These are phyloP conservation scores for Penicillium polonicum DNA, from an alignment of 2,329 filamentous ascomycete genomes.

Conservation along the genomic window DNA sequence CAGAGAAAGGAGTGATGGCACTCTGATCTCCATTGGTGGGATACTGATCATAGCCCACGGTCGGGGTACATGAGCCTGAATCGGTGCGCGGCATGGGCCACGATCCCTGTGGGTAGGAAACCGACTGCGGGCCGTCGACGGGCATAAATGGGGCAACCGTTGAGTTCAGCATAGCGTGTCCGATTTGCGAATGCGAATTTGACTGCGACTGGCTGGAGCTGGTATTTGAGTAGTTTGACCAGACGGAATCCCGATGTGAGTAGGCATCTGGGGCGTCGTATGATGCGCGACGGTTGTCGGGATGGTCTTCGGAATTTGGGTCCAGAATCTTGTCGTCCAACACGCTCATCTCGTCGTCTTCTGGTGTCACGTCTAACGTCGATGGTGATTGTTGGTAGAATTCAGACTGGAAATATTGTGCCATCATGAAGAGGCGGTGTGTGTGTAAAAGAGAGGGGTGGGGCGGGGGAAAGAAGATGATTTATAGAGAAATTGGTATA, in stretches of 20 bases:
- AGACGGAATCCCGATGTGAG: slow-evolving; percentile 53
- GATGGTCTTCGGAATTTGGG: slow-evolving; percentile 50
- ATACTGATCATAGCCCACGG: slow-evolving; percentile 67
- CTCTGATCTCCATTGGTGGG: slow-evolving; percentile 52
- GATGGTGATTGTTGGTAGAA: slow-evolving; percentile 47
- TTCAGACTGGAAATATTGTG: slow-evolving; percentile 47
- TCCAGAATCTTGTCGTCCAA: slow-evolving; percentile 53
- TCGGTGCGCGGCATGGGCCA: slow-evolving; percentile 64
- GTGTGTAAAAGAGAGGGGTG: slow-evolving; percentile 5
- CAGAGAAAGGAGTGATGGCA: slow-evolving; percentile 44
- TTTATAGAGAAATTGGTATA: slow-evolving; percentile 5
- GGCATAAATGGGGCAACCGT: slow-evolving; percentile 64
- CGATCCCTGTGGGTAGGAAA: slow-evolving; percentile 42
- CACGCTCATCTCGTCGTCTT: slow-evolving; percentile 55
- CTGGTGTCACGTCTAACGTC: slow-evolving; percentile 41
- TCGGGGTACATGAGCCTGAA: slow-evolving; percentile 72
- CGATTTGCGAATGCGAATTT: slow-evolving; percentile 44
- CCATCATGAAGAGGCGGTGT: slow-evolving; percentile 38
- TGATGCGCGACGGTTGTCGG: slow-evolving; percentile 46
- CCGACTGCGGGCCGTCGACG: slow-evolving; percentile 49
- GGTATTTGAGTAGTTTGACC: slow-evolving; percentile 47
- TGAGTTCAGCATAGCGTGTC: slow-evolving; percentile 51
- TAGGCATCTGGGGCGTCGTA: slow-evolving; percentile 52
- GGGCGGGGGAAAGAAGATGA: slow-evolving; percentile 8
- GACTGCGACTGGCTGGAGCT: slow-evolving; percentile 46